Percentiles rank a stretch among this genome's conserved stretches.
These are phyloP conservation scores for Colletotrichum trifolii DNA, from an alignment of 2,329 filamentous ascomycete species.

Conservation along the genomic window DNA sequence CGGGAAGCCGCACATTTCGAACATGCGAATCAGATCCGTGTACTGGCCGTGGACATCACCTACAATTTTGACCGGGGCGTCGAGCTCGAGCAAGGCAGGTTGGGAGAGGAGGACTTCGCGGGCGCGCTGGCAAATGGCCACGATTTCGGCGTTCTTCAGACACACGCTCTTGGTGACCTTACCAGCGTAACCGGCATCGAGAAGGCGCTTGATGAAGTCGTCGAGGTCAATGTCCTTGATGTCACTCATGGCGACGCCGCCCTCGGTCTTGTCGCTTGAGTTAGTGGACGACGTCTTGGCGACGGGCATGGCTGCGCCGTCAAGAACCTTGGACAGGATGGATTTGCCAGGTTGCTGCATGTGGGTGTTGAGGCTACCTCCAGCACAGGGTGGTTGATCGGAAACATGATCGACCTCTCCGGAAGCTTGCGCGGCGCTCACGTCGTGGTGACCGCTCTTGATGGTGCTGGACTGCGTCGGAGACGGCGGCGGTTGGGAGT, in stretches of 20 bases:
- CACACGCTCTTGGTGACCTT: conserved; percentile 99
- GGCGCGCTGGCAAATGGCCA: conserved; percentile 89
- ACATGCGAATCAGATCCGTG: conserved; percentile 94
- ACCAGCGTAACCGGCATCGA: conserved; percentile 94
- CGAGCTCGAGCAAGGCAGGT: conserved; percentile 89
- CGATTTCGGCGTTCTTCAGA: conserved; percentile 97
- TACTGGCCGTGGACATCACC: conserved; percentile 98
- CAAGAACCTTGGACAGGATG: conserved; percentile 82
- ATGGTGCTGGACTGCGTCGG: conserved; percentile 83
- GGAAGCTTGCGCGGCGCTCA: conserved; percentile 82
- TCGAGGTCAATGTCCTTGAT: conserved; percentile 94
- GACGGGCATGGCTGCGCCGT: conserved; percentile 76
- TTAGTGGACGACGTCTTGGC: conserved; percentile 46
- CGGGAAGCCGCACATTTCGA: conserved; percentile 98
- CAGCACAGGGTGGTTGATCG: conserved; percentile 83
- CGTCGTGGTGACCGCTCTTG: conserved; percentile 75
- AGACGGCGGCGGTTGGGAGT: conserved; percentile 79
- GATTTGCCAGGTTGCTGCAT: conserved; percentile 83
- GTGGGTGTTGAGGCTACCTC: conserved; percentile 65
- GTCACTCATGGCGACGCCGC: conserved; percentile 83
- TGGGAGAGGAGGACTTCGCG: conserved; percentile 92
- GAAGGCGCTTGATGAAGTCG: conserved; percentile 93
- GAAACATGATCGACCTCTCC: conserved; percentile 96
- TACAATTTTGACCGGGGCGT: conserved; percentile 96
- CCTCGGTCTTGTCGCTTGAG: conserved; percentile 56